Evolutionary conservation across 768 basidiomycete genomes (phyloP).

Genomic region (Lactifluus pinguis): DNA sequence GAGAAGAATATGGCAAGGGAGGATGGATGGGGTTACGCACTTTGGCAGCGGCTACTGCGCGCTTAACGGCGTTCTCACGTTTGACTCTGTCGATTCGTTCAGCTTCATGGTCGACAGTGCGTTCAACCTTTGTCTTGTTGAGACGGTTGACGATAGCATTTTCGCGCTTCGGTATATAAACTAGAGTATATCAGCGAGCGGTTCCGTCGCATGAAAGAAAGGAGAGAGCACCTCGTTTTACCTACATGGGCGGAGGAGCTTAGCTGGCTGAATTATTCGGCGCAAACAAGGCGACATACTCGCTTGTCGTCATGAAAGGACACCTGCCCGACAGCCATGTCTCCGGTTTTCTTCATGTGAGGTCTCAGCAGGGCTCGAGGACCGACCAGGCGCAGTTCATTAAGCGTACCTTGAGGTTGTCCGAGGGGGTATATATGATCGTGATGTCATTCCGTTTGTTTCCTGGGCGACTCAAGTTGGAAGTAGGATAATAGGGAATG

Average conservation of each 20-base stretch:
- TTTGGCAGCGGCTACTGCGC: slow-evolving; percentile 56
- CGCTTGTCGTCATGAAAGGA: slow-evolving; percentile 88
- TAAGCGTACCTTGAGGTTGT: slow-evolving; percentile 73
- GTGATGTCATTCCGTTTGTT: slow-evolving; percentile 94
- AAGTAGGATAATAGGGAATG: background rate
- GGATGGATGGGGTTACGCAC: slow-evolving; percentile 31
- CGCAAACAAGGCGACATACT: slow-evolving; percentile 32
- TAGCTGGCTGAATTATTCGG: background rate
- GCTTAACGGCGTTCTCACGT: slow-evolving; percentile 55
- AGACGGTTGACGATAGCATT: slow-evolving; percentile 87
- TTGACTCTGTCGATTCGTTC: slow-evolving; percentile 79
- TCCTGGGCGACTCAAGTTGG: slow-evolving; percentile 36
- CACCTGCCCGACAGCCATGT: slow-evolving; percentile 96
- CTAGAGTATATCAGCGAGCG: slow-evolving; percentile 29
- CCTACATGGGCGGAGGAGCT: slow-evolving; percentile 36
- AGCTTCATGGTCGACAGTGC: slow-evolving; percentile 82
- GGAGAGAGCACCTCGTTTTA: slow-evolving; percentile 59
- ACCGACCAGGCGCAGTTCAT: background rate
- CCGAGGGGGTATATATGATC: slow-evolving; percentile 88
- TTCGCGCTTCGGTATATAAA: slow-evolving; percentile 71
- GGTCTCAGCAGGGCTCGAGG: background rate
- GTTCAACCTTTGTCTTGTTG: slow-evolving; percentile 86
- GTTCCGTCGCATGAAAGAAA: background rate
- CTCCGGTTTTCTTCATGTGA: slow-evolving; percentile 76
- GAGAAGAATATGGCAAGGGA: background rate